phyloP scores from a whole-genome alignment of 345 rosid genomes.

The Arabidopsis suecica region DNA sequence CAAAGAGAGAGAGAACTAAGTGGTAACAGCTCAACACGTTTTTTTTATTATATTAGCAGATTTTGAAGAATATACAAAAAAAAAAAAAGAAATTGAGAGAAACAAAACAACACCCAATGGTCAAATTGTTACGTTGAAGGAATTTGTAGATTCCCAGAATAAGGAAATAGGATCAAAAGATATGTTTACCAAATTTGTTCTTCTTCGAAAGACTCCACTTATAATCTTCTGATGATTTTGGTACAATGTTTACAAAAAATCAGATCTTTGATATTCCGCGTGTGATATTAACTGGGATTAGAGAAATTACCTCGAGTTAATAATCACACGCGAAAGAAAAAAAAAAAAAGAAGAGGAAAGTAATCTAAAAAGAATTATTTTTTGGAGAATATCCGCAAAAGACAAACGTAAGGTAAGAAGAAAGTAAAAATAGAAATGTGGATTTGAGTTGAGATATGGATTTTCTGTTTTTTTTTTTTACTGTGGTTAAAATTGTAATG shows the following conservation, averaged over 20 bases:
- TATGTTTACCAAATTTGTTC: conserved; percentile 14
- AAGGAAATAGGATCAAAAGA: neutral
- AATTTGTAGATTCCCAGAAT: neutral
- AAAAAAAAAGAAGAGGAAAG: neutral
- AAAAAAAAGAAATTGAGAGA: conserved; percentile 30
- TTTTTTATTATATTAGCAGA: conserved; percentile 12
- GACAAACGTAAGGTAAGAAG: neutral
- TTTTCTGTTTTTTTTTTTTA: conserved; percentile 37
- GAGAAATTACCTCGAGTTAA: conserved; percentile 32
- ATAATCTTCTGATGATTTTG: neutral
- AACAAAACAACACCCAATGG: conserved; percentile 24
- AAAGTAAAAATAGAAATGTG: conserved; percentile 20
- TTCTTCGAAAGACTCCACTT: neutral
- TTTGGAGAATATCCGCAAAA: conserved; percentile 20
- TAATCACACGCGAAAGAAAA: conserved; percentile 45
- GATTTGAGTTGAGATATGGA: conserved; percentile 21
- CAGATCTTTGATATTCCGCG: conserved; percentile 31
- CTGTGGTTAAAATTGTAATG: conserved; percentile 29
- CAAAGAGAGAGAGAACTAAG: conserved; percentile 28
- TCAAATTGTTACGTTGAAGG: conserved; percentile 24
- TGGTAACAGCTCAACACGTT: conserved; percentile 83
- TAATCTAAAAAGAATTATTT: conserved; percentile 2
- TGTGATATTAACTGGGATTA: conserved; percentile 40
- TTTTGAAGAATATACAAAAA: conserved; percentile 31
- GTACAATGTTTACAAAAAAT: neutral